A percentile compares a stretch with the other conserved stretches of the same genome.
phyloP scores from a whole-genome alignment of 139 green algal genomes.

The Microglena sp. region DNA sequence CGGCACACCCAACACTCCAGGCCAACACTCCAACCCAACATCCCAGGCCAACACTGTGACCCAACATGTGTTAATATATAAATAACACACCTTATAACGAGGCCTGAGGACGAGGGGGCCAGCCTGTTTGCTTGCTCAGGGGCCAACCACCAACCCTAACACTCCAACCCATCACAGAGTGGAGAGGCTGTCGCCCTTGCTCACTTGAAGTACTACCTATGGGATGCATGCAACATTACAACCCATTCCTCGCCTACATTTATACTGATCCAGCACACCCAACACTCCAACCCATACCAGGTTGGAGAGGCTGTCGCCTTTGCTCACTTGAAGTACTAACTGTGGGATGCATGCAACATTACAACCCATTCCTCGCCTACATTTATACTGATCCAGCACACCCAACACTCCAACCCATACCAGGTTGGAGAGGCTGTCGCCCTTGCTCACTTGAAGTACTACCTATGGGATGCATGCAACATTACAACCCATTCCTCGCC shows the following conservation, averaged over 20 bases:
- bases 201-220: not conserved
- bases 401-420: not conserved
- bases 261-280: no score
- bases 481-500: not conserved
- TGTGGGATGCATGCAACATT: not conserved
- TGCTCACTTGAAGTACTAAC: not conserved
- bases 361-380: not conserved
- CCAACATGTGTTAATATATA: no score
- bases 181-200: not conserved
- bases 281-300: no score
- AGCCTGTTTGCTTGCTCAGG: no score
- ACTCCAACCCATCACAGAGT: no score
- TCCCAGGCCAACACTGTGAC: no score
- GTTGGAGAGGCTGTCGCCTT: not conserved
- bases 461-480: constrained; percentile 68
- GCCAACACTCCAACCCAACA: not conserved
- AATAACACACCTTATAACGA: no score
- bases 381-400: not conserved
- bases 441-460: constrained; percentile 78
- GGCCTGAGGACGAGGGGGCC: no score
- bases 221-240: not conserved
- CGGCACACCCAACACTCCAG: not conserved
- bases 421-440: constrained; percentile 78
- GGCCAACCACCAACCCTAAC: no score
- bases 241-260: not conserved